Conservation (phyloP, 441 rosid species). For the Aquilaria agallochum region DNA sequence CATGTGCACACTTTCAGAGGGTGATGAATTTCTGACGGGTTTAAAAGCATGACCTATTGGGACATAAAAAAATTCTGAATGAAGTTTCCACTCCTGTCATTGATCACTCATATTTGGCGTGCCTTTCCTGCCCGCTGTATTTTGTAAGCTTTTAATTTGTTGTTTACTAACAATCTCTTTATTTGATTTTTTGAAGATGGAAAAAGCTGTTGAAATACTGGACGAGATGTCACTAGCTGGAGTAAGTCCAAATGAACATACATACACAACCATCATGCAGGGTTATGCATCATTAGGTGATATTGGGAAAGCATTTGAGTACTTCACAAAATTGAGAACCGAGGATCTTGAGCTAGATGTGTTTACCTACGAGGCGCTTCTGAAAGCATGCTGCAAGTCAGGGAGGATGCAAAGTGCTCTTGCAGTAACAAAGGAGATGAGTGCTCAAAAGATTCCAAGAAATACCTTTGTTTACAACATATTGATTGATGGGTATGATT, state of each 20-base stretch:
- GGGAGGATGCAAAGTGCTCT: constrained; percentile 99
- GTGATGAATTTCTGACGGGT: no score
- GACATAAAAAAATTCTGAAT: no score
- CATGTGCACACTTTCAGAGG: no score
- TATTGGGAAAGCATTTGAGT: constrained; percentile 91
- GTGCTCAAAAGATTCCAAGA: constrained; percentile 66
- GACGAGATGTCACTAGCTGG: constrained; percentile 89
- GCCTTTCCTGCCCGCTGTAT: no score
- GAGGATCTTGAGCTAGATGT: constrained; percentile 87
- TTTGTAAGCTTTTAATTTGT: no score
- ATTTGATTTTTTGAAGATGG: constrained; percentile 54
- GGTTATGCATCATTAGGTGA: constrained; percentile 95
- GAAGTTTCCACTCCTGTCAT: no score
- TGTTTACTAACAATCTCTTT: not conserved
- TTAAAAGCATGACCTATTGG: no score
- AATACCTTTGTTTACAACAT: constrained; percentile 85
- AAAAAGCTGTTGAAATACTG: constrained; percentile 80
- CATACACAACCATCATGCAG: constrained; percentile 94
- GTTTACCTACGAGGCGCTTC: constrained; percentile 80
- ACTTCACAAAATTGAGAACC: constrained; percentile 70
- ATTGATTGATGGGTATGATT: constrained; percentile 80
- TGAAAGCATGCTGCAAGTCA: constrained; percentile 96
- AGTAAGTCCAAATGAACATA: constrained; percentile 74
- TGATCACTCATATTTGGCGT: no score
- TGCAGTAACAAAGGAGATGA: constrained; percentile 95